Evolutionary conservation across 208 protist genomes (phyloP).

Genomic region (Crithidia thermophila): DNA sequence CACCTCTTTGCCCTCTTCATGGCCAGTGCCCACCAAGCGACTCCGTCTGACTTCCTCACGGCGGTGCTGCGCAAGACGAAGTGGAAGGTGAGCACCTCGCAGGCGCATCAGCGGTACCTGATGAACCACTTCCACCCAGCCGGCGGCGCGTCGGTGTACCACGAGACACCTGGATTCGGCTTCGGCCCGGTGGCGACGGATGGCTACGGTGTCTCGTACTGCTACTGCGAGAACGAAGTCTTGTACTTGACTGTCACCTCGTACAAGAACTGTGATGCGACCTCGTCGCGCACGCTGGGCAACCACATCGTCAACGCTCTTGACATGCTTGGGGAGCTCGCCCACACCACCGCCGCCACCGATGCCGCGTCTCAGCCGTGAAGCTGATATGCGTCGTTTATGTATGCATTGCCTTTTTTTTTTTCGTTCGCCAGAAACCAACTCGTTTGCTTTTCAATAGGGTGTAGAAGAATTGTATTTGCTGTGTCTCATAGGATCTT

Average conservation of each 20-base stretch:
- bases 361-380: not conserved
- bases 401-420: not conserved
- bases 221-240: slow-evolving; percentile 60
- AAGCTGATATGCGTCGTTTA: not conserved
- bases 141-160: slow-evolving; percentile 28
- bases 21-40: slow-evolving; percentile 47
- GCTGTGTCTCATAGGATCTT: no score
- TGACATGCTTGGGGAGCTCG: slow-evolving; percentile 38
- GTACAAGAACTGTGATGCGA: slow-evolving; percentile 55
- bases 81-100: slow-evolving; percentile 86
- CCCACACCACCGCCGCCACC: not conserved
- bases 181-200: slow-evolving; percentile 89
- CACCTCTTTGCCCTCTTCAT: slow-evolving; percentile 91
- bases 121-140: slow-evolving; percentile 45
- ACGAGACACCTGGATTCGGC: slow-evolving; percentile 70
- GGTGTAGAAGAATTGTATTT: no score
- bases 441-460: no score
- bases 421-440: no score
- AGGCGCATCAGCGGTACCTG: slow-evolving; percentile 74
- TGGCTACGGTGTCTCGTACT: slow-evolving; percentile 93
- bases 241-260: slow-evolving; percentile 86
- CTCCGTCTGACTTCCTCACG: slow-evolving; percentile 71
- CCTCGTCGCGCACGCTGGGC: slow-evolving; percentile 38
- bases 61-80: slow-evolving; percentile 52
- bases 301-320: slow-evolving; percentile 54